Percentiles rank a stretch among this genome's conserved stretches.
Evolutionary conservation across 257 asterid genomes (phyloP).

Genomic region (Handroanthus guayacan): DNA sequence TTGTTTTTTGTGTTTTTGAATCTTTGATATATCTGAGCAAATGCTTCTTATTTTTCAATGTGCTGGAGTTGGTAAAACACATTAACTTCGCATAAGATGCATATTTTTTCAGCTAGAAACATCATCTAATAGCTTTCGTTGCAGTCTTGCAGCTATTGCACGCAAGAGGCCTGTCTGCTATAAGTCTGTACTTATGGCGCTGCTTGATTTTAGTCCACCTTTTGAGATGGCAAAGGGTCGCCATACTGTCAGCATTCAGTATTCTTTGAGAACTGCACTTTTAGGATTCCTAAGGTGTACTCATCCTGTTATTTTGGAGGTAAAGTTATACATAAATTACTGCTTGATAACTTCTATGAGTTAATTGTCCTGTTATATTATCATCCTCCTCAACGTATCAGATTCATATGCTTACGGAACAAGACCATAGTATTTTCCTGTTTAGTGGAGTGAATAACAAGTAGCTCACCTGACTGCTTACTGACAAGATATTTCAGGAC

Average conservation of each 20-base stretch:
- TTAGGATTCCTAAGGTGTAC: slow-evolving; percentile 93
- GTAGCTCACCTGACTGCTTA: slow-evolving; percentile 13
- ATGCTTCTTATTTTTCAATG: slow-evolving; percentile 20
- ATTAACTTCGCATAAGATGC: not conserved
- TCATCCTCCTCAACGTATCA: not conserved
- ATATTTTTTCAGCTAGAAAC: slow-evolving; percentile 7
- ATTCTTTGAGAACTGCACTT: slow-evolving; percentile 87
- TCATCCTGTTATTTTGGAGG: slow-evolving; percentile 82
- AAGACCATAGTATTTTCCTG: slow-evolving; percentile 13
- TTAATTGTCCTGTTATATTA: slow-evolving; percentile 14
- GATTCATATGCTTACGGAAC: not conserved
- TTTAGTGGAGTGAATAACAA: slow-evolving; percentile 28
- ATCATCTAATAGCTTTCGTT: slow-evolving; percentile 42
- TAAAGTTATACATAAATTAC: slow-evolving; percentile 41
- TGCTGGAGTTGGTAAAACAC: slow-evolving; percentile 23
- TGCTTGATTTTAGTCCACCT: slow-evolving; percentile 73
- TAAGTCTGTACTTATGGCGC: slow-evolving; percentile 62
- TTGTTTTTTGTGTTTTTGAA: slow-evolving; percentile 16
- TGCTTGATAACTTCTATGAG: slow-evolving; percentile 33
- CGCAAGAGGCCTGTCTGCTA: slow-evolving; percentile 81
- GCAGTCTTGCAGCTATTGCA: slow-evolving; percentile 92
- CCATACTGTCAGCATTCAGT: slow-evolving; percentile 83
- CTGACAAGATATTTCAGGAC: slow-evolving; percentile 23
- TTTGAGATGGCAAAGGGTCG: slow-evolving; percentile 68
- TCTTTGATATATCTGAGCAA: slow-evolving; percentile 24